Conservation (phyloP, 768 basidiomycete genomes). For the Kwoniella dejecticola region DNA sequence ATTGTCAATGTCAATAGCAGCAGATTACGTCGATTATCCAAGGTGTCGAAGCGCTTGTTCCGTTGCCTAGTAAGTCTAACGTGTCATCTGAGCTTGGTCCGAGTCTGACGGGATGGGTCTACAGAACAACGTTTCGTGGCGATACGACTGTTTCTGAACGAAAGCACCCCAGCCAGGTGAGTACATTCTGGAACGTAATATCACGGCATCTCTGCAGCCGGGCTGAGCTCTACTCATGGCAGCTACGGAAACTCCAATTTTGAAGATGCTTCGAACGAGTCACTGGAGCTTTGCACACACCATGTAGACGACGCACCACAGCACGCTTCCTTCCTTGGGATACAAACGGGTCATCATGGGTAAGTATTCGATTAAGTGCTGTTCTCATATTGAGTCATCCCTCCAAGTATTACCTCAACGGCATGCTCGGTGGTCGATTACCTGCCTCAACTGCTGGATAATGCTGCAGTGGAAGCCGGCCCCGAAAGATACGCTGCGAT, state of each 20-base stretch:
- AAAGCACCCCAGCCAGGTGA: slow-evolving; percentile 20
- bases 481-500: neutral
- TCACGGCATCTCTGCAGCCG: neutral
- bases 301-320: neutral
- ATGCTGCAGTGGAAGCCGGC: neutral
- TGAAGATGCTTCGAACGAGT: neutral
- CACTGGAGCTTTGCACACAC: slow-evolving; percentile 12
- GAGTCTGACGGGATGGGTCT: neutral
- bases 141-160: slow-evolving; percentile 29
- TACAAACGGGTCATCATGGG: slow-evolving; percentile 26
- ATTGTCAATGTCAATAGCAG: no score
- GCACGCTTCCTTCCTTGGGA: neutral
- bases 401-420: slow-evolving; percentile 11
- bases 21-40: neutral
- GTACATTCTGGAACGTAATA: neutral
- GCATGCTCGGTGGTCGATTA: neutral
- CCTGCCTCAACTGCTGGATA: neutral
- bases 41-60: slow-evolving; percentile 4
- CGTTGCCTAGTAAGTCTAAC: slow-evolving; percentile 23
- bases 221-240: no score
- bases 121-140: slow-evolving; percentile 18
- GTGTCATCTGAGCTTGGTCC: neutral
- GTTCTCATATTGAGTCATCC: no score
- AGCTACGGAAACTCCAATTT: slow-evolving; percentile 25
- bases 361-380: slow-evolving; percentile 5